Base-by-base conservation (phyloP, 176 grass and related monocot genomes). In the Avena sativa region DNA sequence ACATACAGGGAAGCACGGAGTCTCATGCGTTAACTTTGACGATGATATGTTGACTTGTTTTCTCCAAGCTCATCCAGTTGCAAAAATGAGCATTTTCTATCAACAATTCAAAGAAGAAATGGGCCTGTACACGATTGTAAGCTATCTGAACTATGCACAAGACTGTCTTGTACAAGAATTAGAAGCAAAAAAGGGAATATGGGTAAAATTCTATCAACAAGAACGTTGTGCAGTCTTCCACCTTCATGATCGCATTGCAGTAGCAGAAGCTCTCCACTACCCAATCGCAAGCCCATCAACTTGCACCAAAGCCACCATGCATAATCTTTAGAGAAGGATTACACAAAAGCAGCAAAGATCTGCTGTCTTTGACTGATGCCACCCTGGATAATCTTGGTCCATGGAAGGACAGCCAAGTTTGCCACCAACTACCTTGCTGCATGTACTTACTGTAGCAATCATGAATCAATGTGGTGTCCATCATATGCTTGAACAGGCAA, bases 111-210 rank as follows among this genome's bases (percentile, higher is more conserved):
- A 12, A 38, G 7, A 44, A 9, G 52, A 59, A 9, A 64, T 81
- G 43, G 43, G 0, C 6, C 17, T 81, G 40, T 76, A 81, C 83
- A 86, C 76, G 71, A 68, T n/a, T 12, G 76, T 80, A 20, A 79
- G 40, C 40, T 49, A 69, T 66, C 38, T 20, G 7, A 66, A 69
- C 75, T 80, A 87, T 74, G 48, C 56, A 91, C 80, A 87, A 40
- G 66, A 32, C 34, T 63, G 30, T 12, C 17, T 21, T 65, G 9
- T 57, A 16, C 8, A 17, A 67, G 40, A 56, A 36, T 5, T 48
- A 46, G 23, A 57, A 40, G 43, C 48, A 38, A 17, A 71, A 49
- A 36, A 10, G 14, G 5, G 14, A 8, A 43, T 32, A 34, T 56
- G 17, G 26, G 61, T 36, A 67, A 80, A 84, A 76, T 15, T 81